These are phyloP conservation scores for Pisolithus thermaeus DNA, from an alignment of 1,284 basidiomycete species.

Conservation along the genomic window DNA sequence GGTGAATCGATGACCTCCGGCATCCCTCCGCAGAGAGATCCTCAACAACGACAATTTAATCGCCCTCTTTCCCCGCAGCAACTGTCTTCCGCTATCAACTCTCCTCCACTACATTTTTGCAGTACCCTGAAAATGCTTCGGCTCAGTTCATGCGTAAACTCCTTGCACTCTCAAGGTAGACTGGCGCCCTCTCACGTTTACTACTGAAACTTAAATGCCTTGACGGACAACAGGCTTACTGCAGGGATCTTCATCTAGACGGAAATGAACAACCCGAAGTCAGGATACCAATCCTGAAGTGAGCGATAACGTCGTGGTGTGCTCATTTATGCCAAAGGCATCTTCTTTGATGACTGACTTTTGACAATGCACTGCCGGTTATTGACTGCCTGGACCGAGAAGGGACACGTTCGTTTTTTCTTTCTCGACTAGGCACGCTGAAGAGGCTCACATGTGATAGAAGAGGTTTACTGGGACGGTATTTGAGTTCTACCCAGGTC, in stretches of 20 bases:
- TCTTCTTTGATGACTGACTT: slow-evolving; percentile 44
- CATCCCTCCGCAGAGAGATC: slow-evolving; percentile 44
- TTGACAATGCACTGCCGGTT: slow-evolving; percentile 45
- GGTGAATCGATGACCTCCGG: too few relatives aligned
- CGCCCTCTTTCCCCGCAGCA: slow-evolving; percentile 54
- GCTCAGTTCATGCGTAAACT: slow-evolving; percentile 53
- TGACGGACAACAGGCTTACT: slow-evolving; percentile 52
- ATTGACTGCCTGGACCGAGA: slow-evolving; percentile 40
- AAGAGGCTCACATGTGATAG: too few relatives aligned
- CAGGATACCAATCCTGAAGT: too few relatives aligned
- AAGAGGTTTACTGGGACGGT: too few relatives aligned
- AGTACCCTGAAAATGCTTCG: slow-evolving; percentile 49
- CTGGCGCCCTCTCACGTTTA: not conserved
- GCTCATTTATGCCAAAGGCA: slow-evolving; percentile 53
- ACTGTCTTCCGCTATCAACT: slow-evolving; percentile 52
- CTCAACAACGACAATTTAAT: slow-evolving; percentile 44
- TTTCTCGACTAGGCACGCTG: too few relatives aligned
- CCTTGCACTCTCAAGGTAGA: slow-evolving; percentile 50
- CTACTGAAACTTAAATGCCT: not conserved
- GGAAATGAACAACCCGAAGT: slow-evolving; percentile 52
- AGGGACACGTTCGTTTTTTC: slow-evolving; percentile 54
- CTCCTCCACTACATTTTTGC: slow-evolving; percentile 51
- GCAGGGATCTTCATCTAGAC: slow-evolving; percentile 55
- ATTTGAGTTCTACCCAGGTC: too few relatives aligned
- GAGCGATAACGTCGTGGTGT: slow-evolving; percentile 55